Evolutionary conservation across 2,329 filamentous ascomycete species (phyloP), one percentile per base, ranked within the genome.

Genomic region (Lachnellula cervina): DNA sequence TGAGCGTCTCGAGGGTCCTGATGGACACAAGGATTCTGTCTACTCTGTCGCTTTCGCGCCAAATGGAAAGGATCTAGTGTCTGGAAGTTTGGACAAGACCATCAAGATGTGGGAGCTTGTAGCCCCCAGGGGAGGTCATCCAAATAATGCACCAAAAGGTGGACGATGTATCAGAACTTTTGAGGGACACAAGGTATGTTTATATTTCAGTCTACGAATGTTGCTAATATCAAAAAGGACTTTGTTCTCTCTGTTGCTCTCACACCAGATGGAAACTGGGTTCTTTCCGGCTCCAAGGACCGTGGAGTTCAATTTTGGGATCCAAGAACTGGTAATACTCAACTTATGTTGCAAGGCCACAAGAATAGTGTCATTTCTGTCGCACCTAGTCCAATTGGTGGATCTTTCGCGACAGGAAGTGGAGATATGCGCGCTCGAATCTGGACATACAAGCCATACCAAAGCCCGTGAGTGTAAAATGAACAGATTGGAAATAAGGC

Each of bases 341-440:
- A 97, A 75, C 87, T 99, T 71, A 97, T 97, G 94, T 82, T 99
- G 59, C 94, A 97, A 73, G 94, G 94, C 25, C 94, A 99, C 72
- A 97, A 97, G 80, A 97, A 97, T 75, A 96, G 90, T 11, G 94
- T 99, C 66, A 97, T 97, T 67, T 97, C 92, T 2, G 94, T 99
- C 51, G 93, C 94, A 1, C 94, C 94, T 21, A 96, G 91, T 73
- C 94, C 94, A 16, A 64, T 60, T 45, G 92, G 91, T 56, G 84
- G 86, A 61, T 87, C 90, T 70, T 99, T 99, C 70, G 94, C 94
- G 42, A 99, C 94, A 5, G 94, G 94, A 59, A 97, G 92, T 64
- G 94, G 94, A 67, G 94, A 99, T 71, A 96, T 96, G 90, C 88
- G 93, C 71, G 94, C 94, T 53, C 87, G 94, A 68, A 97, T 99